Evolutionary conservation across 306 rosid genomes (phyloP).

Genomic region (Dalbergia cultrata): DNA sequence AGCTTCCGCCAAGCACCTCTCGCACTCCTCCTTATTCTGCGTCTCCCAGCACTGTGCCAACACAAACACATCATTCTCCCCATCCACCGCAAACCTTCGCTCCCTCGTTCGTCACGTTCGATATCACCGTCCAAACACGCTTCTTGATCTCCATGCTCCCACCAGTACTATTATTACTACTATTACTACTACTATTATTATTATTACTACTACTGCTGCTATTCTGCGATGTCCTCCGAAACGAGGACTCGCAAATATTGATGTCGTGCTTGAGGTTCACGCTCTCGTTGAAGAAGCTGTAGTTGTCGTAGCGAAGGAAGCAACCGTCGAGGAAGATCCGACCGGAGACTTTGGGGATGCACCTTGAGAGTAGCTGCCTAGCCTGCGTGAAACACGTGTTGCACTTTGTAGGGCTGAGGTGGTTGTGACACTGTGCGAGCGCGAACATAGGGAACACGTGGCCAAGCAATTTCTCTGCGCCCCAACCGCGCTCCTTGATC

Average conservation of each 20-base stretch:
- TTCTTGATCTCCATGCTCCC: background rate
- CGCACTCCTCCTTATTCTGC: constrained; percentile 36
- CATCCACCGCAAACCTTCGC: constrained; percentile 45
- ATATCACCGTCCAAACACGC: constrained; percentile 7
- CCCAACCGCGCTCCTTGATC: constrained; percentile 45
- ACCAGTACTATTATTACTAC: background rate
- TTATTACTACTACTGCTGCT: background rate
- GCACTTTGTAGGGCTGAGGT: constrained; percentile 50
- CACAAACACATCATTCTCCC: constrained; percentile 56
- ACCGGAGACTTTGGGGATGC: constrained; percentile 55
- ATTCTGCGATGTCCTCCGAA: background rate
- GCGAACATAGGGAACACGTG: constrained; percentile 45
- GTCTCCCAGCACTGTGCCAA: constrained; percentile 77
- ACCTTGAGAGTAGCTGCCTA: constrained; percentile 43
- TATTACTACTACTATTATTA: background rate
- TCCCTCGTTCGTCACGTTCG: constrained; percentile 35
- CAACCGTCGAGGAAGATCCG: constrained; percentile 64
- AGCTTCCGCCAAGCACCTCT: constrained; percentile 50
- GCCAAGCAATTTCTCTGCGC: background rate
- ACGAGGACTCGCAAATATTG: constrained; percentile 28
- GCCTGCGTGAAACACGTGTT: constrained; percentile 48
- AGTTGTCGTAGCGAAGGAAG: constrained; percentile 62
- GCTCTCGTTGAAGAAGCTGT: constrained; percentile 47
- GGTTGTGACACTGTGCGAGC: constrained; percentile 55
- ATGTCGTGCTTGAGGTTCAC: constrained; percentile 19